Conservation (phyloP, 163 green algal species). For the Scenedesmus sp. region DNA sequence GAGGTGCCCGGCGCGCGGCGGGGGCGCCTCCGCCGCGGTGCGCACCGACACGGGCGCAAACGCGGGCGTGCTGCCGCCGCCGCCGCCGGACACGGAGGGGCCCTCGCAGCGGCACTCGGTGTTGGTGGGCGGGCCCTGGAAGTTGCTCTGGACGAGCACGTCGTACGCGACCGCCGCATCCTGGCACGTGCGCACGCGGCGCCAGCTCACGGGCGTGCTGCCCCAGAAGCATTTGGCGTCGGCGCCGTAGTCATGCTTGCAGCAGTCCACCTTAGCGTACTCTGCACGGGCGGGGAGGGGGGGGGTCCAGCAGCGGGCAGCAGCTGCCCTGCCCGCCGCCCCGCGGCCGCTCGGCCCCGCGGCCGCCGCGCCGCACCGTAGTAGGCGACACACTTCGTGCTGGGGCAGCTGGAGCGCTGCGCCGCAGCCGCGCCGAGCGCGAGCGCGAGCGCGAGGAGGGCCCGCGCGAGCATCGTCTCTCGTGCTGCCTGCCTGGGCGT, state of each 20-base stretch:
- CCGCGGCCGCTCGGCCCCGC: too few species aligned
- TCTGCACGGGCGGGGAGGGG: not conserved
- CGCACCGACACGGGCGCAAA: not conserved
- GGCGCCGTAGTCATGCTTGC: conserved; percentile 4
- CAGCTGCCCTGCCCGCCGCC: not conserved
- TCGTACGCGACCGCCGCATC: not conserved
- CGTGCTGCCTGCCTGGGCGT: too few species aligned
- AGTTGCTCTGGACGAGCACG: not conserved
- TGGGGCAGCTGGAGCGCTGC: not conserved
- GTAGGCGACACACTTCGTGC: not conserved
- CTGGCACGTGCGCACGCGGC: not conserved
- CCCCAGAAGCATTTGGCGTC: not conserved
- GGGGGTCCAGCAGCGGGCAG: not conserved
- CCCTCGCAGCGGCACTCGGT: not conserved
- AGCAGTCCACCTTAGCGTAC: conserved; percentile 30
- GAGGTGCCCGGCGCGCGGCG: not conserved
- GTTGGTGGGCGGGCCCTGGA: not conserved
- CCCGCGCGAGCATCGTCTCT: too few species aligned
- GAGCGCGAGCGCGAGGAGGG: too few species aligned
- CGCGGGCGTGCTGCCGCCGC: not conserved
- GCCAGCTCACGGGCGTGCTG: not conserved
- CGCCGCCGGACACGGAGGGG: not conserved
- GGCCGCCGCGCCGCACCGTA: too few species aligned
- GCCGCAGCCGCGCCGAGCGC: not conserved
- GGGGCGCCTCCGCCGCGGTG: not conserved